phyloP scores from a whole-genome alignment of 108 stramenopile species.

The Discostella stelligeroides region DNA sequence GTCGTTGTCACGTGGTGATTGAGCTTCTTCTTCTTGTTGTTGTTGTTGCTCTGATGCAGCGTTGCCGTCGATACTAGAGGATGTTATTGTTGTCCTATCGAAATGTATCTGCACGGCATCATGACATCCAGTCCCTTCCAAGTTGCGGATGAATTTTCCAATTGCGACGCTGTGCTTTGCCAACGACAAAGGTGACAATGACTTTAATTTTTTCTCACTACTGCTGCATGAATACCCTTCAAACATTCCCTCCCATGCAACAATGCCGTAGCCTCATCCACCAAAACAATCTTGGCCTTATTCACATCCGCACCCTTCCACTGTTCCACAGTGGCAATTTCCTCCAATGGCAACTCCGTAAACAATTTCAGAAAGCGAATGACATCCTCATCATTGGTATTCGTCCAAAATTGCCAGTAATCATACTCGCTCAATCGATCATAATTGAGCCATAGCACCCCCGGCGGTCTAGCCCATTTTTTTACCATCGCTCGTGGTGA shows the following conservation, averaged over 20 bases:
- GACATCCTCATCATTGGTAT: constrained; percentile 94
- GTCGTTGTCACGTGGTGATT: background rate
- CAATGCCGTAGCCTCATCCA: constrained; percentile 93
- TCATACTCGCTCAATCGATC: constrained; percentile 93
- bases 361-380: constrained; percentile 94
- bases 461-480: constrained; percentile 99
- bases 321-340: constrained; percentile 67
- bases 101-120: constrained; percentile 66
- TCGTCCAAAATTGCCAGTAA: constrained; percentile 99
- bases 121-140: constrained; percentile 70
- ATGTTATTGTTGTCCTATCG: constrained; percentile 24
- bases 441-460: constrained; percentile 96
- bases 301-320: constrained; percentile 87
- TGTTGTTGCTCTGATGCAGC: background rate
- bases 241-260: constrained; percentile 92
- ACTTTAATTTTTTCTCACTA: no score
- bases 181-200: no score
- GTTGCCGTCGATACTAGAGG: background rate
- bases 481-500: constrained; percentile 96
- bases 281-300: constrained; percentile 93
- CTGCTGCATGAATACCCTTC: constrained; percentile 78
- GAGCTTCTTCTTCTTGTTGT: constrained; percentile 33
- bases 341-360: constrained; percentile 88
- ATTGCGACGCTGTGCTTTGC: constrained; percentile 27
- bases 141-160: constrained; percentile 52